Evolutionary conservation across 305 asterid species (phyloP), one percentile per base, ranked within the genome.

Genomic region (Fraxinus paxiana): DNA sequence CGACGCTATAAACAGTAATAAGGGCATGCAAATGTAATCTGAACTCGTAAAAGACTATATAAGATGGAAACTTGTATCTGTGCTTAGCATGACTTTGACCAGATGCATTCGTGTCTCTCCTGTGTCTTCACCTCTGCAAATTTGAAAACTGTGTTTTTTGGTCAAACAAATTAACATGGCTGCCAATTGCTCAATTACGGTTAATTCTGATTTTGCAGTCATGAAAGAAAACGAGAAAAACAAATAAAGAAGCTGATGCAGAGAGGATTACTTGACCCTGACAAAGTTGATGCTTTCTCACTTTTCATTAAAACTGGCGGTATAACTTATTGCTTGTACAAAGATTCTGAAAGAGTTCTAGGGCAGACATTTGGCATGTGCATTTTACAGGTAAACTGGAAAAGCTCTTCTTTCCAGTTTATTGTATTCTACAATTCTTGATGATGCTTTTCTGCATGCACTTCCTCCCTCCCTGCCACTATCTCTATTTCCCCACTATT

Each of bases 291-390:
- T 77, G 88, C 94, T 15, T 92, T 88, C 79, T 87, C 92, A 63
- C 97, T 92, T 54, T 94, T 96, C 86, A 70, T 92, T 77, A 93
- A 91, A 90, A 91, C 94, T 26, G 88, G 90, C 65, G 90, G 90
- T 43, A 91, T 94, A 61, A 92, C 92, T 10, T 90, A 90, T 89
- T 96, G 98, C 92, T 81, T 90, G 77, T 94, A 94, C 88, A 88
- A 80, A 87, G 97, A 96, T 84, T 94, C 99, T 2, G 97, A 96
- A 87, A 90, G 95, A 86, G 84, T 94, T 84, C 96, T 94, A 43
- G 98, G 99, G 15, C 93, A 96, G 83, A 96, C 99, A 22, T 96
- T 90, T 82, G 97, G 94, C 90, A 94, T 96, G 99, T 96, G 99
- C 86, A 86, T 96, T 87, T 88, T 96, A 81, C 99, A 96, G 99